These are phyloP conservation scores for Gynochthodes officinalis DNA, from an alignment of 257 asterid species.

Conservation along the genomic window DNA sequence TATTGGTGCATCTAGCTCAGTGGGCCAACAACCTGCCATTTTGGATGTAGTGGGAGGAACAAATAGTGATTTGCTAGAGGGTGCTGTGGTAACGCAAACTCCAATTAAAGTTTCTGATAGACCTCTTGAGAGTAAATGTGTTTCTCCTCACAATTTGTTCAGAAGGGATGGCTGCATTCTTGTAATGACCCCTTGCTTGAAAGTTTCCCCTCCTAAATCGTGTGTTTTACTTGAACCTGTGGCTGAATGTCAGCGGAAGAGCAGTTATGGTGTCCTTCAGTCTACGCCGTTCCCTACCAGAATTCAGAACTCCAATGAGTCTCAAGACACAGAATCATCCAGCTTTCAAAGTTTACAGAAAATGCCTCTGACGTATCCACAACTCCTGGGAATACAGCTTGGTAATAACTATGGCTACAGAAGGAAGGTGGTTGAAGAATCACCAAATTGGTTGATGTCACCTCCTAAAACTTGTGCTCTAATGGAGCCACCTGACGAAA, in stretches of 20 bases:
- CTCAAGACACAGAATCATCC: slow-evolving; percentile 62
- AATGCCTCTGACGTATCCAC: slow-evolving; percentile 52
- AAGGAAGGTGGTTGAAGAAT: slow-evolving; percentile 47
- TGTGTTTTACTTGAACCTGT: slow-evolving; percentile 78
- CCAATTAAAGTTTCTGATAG: slow-evolving; percentile 25
- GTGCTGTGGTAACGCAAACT: slow-evolving; percentile 27
- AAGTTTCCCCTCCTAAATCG: slow-evolving; percentile 84
- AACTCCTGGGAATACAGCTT: slow-evolving; percentile 52
- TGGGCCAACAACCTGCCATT: slow-evolving; percentile 22
- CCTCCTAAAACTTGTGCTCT: slow-evolving; percentile 91
- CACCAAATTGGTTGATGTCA: slow-evolving; percentile 64
- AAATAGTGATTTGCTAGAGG: slow-evolving; percentile 28
- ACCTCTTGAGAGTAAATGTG: slow-evolving; percentile 26
- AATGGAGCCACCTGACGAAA: slow-evolving; percentile 65
- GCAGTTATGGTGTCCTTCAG: slow-evolving; percentile 31
- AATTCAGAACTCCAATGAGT: slow-evolving; percentile 29
- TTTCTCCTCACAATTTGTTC: slow-evolving; percentile 41
- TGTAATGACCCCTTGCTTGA: slow-evolving; percentile 74
- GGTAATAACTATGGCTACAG: slow-evolving; percentile 34
- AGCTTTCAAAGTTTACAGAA: slow-evolving; percentile 38
- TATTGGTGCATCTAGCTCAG: slow-evolving; percentile 23
- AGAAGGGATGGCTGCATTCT: slow-evolving; percentile 33
- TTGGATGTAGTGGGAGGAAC: slow-evolving; percentile 20
- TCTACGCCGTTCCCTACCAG: slow-evolving; percentile 59
- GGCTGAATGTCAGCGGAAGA: slow-evolving; percentile 46